Base-by-base conservation (phyloP, 805 yeast species). In the Candida quercuum region DNA sequence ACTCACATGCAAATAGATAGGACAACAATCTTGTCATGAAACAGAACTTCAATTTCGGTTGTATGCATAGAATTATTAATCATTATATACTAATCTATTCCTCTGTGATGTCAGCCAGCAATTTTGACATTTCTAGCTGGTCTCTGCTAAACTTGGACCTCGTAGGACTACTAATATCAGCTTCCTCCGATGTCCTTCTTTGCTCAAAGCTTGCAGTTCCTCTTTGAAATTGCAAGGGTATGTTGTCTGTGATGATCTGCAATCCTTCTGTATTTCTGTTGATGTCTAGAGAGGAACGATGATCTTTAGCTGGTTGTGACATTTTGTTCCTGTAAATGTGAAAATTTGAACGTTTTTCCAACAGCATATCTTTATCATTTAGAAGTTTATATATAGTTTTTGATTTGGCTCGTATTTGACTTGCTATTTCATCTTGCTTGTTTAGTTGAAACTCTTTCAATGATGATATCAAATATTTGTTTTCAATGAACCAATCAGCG, bases 401-500 rank as follows among this genome's bases (percentile, higher is more conserved):
- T 5, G 68, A 62, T 47, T 66, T 71, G 29, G 49, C 51, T 28
- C 69, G 48, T 12, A 73, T 64, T 29, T 69, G 59, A 12, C 52
- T 50, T 3, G 59, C 51, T n/a, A 48, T 38, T 6, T 56, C 55
- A 37, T 54, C 46, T 39, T 43, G 40, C 30, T 51, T 43, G 36
- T 47, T 46, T 38, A 58, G 24, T 28, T 55, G 52, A 36, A 54
- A 63, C 26, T 62, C 61, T 26, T 40, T 34, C 6, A 57, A 36
- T 3, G 64, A 51, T 2, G 52, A 36, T 2, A 50, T 37, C n/a
- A 64, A 32, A 27, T 52, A 69, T 41, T 53, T 57, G 48, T 69
- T 70, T 28, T 67, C 57, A 37, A 61, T 61, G 40, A 67, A 46
- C 78, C 81, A 76, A 5, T 56, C 43, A 11, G 70, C 60, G 51